Percentiles rank a stretch among this genome's conserved stretches.
phyloP scores from a whole-genome alignment of 192 early-diverging fungal species.

The Coemansia sp. region DNA sequence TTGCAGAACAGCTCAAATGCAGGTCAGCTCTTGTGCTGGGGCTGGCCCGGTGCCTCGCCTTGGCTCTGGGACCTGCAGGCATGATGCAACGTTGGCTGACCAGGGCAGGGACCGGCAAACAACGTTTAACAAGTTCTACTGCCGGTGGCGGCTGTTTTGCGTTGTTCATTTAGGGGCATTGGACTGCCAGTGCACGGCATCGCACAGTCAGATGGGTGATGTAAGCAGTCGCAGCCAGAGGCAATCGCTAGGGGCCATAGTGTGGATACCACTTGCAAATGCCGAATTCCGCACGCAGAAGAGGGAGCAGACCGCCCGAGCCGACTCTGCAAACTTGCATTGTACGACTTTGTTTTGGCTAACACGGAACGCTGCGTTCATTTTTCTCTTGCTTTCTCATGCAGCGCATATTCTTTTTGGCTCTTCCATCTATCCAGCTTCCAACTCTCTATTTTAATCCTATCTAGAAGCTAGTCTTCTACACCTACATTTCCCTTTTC shows the following conservation, averaged over 20 bases:
- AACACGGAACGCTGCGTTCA: neutral
- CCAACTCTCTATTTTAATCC: neutral
- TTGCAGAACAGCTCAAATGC: too few relatives aligned
- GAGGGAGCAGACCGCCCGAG: neutral
- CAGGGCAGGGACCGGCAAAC: neutral
- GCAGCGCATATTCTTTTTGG: conserved; percentile 1
- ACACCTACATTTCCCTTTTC: neutral
- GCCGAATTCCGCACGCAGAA: neutral
- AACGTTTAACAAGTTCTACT: conserved; percentile 1
- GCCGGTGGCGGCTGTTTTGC: neutral
- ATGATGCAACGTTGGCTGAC: neutral
- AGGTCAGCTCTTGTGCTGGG: too few relatives aligned
- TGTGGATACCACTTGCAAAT: neutral
- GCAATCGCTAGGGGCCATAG: neutral
- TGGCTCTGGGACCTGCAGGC: too few relatives aligned
- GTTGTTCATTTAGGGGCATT: neutral
- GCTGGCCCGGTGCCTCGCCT: too few relatives aligned
- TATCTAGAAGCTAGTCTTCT: conserved; percentile 4
- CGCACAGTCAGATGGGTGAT: neutral
- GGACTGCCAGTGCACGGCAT: too few relatives aligned
- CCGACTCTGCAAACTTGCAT: neutral
- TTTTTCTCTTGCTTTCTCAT: neutral
- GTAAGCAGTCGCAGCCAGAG: neutral
- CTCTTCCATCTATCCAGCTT: conserved; percentile 14
- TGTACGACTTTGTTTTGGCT: conserved; percentile 2